Percentiles rank a stretch among this genome's conserved stretches.
These are phyloP conservation scores for Cucumis cinereus DNA, from an alignment of 306 rosid genomes.

Conservation along the genomic window DNA sequence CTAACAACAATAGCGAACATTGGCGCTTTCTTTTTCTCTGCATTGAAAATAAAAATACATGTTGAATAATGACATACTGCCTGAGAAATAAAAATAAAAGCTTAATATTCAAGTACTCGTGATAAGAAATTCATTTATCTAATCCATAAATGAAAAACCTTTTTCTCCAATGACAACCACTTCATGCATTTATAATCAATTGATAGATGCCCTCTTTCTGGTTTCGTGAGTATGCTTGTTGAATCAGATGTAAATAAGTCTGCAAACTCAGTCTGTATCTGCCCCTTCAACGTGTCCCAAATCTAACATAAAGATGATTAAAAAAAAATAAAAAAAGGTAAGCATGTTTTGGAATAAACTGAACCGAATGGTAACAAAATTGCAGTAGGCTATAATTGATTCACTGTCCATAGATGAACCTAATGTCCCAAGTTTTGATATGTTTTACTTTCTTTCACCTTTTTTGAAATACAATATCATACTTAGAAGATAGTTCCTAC, in stretches of 20 bases:
- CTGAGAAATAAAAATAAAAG: neutral
- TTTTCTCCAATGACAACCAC: conserved; percentile 60
- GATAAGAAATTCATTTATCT: neutral
- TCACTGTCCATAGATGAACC: neutral
- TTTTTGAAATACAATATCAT: neutral
- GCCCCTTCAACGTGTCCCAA: conserved; percentile 82
- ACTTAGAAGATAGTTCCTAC: neutral
- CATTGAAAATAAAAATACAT: neutral
- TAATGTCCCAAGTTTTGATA: neutral
- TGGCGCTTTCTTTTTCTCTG: conserved; percentile 72
- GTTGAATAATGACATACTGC: neutral
- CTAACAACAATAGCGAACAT: conserved; percentile 57
- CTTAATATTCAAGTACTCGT: neutral
- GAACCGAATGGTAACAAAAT: neutral
- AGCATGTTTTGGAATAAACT: neutral
- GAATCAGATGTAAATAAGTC: conserved; percentile 46
- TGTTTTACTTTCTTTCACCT: neutral
- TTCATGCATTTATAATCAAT: conserved; percentile 91
- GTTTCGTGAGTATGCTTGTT: conserved; percentile 26
- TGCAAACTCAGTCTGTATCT: conserved; percentile 76
- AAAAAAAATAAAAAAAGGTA: neutral
- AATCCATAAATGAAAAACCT: conserved; percentile 27
- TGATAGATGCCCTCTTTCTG: conserved; percentile 74
- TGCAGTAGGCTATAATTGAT: neutral
- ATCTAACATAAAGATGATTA: conserved; percentile 29